Evolutionary conservation across 805 yeast species (phyloP), one percentile per base, ranked within the genome.

Genomic region (Yarrowia divulgata): DNA sequence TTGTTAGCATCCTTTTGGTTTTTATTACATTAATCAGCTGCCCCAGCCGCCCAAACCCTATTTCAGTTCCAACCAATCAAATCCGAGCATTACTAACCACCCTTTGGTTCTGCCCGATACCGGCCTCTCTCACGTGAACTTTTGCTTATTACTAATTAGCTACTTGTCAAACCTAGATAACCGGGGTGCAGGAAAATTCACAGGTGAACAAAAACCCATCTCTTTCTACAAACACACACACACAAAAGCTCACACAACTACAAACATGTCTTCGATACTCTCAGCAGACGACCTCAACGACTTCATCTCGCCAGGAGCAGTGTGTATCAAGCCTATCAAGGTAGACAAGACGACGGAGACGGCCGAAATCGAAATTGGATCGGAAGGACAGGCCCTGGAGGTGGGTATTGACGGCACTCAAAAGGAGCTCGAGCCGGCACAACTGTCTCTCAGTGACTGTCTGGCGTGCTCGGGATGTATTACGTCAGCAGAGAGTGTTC

Each of bases 381-480:
- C 87, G 29, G 89, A 66, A 40, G 91, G 90, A 3, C 83, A 84
- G 48, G 89, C 91, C 8, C 74, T 87, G 10, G 93, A 91, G 73
- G 93, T 92, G 2, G 85, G 89, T 7, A 83, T 84, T 57, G 86
- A 85, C 58, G 78, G 80, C 3, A 70, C 73, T 34, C 71, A 71
- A 16, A 73, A 71, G 88, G 80, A 81, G 19, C 80, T 92, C 8
- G 84, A 88, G 35, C 88, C 92, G 67, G 98, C 98, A 0, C 94
- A 90, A 72, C 94, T 95, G 58, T 90, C 95, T 1, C 80, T 95
- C 64, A 88, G 93, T 19, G 99, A 95, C 80, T 95, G 99, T 79
- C 81, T 95, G 68, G 99, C 99, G 0, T 95, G 99, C 76, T 88
- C 96, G 9, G 99, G 99, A 0, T 95, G 99, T 78, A 92, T 95